Evolutionary conservation across 257 asterid genomes (phyloP).

Genomic region (Leonotis leonurus): DNA sequence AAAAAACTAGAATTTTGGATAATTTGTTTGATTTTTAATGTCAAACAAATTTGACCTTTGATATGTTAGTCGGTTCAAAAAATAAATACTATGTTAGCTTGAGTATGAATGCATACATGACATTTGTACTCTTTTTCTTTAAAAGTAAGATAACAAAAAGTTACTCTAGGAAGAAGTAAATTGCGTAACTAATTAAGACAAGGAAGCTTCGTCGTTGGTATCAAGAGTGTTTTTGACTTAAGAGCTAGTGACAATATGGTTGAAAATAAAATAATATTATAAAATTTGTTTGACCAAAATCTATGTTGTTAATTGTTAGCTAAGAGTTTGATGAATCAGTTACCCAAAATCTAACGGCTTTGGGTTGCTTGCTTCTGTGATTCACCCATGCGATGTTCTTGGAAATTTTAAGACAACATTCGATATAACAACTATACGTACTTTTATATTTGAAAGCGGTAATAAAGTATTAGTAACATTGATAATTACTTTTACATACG

Average conservation of each 20-base stretch:
- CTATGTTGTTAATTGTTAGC: slow-evolving; percentile 36
- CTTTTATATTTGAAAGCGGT: too few species aligned
- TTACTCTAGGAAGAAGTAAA: neutral
- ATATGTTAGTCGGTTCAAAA: neutral
- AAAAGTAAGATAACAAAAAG: neutral
- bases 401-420: neutral
- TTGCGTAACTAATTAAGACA: slow-evolving; percentile 10
- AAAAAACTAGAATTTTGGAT: neutral
- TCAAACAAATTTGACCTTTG: neutral
- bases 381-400: slow-evolving; percentile 2
- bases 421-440: too few species aligned
- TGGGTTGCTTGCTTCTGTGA: slow-evolving; percentile 11
- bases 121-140: too few species aligned
- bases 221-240: slow-evolving; percentile 12
- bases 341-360: slow-evolving; percentile 50
- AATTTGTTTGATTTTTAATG: neutral
- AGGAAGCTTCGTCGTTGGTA: slow-evolving; percentile 16
- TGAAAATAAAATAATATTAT: slow-evolving; percentile 4
- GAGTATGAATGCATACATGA: neutral
- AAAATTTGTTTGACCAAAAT: slow-evolving; percentile 39
- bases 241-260: neutral
- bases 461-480: too few species aligned
- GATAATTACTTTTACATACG: neutral
- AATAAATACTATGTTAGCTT: neutral
- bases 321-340: slow-evolving; percentile 38